Percentiles rank a stretch among this genome's conserved stretches.
Conservation (phyloP, 2,329 filamentous ascomycete genomes). For the Colletotrichum agaves region DNA sequence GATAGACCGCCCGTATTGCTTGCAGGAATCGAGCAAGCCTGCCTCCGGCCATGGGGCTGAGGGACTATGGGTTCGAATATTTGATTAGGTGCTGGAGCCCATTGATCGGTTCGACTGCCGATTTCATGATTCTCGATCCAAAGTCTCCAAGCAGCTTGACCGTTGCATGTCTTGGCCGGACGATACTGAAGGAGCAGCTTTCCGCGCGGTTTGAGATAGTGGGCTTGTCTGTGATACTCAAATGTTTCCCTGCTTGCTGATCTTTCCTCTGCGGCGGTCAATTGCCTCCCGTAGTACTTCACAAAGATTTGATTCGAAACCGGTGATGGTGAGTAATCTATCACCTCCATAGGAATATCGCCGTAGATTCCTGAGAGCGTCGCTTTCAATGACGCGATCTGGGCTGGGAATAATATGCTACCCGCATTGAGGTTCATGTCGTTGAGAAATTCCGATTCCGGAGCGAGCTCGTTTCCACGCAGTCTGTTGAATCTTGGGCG, state of each 20-base stretch:
- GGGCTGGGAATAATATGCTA: neutral
- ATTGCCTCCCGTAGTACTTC: too few species aligned
- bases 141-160: slow-evolving; percentile 6
- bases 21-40: too few species aligned
- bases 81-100: neutral
- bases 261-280: neutral
- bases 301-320: neutral
- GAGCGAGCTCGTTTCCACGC: neutral
- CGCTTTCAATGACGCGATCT: too few species aligned
- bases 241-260: neutral
- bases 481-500: neutral
- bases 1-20: too few species aligned
- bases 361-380: neutral
- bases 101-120: slow-evolving; percentile 38
- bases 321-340: neutral
- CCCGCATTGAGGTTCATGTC: neutral
- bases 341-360: neutral
- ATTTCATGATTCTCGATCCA: slow-evolving; percentile 43
- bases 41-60: too few species aligned
- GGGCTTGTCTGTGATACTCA: neutral
- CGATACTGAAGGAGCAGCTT: slow-evolving; percentile 29
- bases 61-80: neutral
- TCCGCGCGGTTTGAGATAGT: neutral
- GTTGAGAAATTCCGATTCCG: neutral
- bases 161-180: slow-evolving; percentile 14